These are phyloP conservation scores for Entomortierella chlamydospora DNA, from an alignment of 192 early-diverging fungal genomes.

Conservation along the genomic window DNA sequence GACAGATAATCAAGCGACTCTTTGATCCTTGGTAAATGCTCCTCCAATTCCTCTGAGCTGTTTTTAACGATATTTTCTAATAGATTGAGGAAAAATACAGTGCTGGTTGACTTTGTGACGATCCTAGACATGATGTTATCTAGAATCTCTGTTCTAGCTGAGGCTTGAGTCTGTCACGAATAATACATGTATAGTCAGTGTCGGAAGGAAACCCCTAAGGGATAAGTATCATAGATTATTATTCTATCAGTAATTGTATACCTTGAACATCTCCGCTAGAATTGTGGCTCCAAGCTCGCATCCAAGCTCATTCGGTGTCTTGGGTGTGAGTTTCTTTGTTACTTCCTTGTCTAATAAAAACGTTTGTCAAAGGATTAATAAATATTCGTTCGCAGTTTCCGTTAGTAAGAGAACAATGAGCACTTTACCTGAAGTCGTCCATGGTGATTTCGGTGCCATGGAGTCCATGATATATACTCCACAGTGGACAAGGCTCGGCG, in stretches of 20 bases:
- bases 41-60: constrained; percentile 47
- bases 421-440: constrained; percentile 36
- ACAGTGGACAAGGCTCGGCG: constrained; percentile 63
- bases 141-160: constrained; percentile 76
- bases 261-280: constrained; percentile 64
- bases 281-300: constrained; percentile 58
- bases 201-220: not conserved
- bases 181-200: not conserved
- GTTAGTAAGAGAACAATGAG: too few relatives aligned
- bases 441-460: constrained; percentile 36
- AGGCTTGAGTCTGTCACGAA: constrained; percentile 61
- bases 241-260: not conserved
- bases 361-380: too few relatives aligned
- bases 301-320: constrained; percentile 52
- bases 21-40: constrained; percentile 62
- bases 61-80: constrained; percentile 61
- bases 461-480: constrained; percentile 63
- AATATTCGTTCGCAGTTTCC: too few relatives aligned
- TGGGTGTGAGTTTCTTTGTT: constrained; percentile 20
- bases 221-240: too few relatives aligned
- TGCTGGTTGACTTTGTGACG: constrained; percentile 61
- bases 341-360: constrained; percentile 8
- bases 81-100: constrained; percentile 57
- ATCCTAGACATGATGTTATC: constrained; percentile 73
- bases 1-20: constrained; percentile 76